phyloP scores from a whole-genome alignment of 2,329 filamentous ascomycete species.

The Xylaria sp. region DNA sequence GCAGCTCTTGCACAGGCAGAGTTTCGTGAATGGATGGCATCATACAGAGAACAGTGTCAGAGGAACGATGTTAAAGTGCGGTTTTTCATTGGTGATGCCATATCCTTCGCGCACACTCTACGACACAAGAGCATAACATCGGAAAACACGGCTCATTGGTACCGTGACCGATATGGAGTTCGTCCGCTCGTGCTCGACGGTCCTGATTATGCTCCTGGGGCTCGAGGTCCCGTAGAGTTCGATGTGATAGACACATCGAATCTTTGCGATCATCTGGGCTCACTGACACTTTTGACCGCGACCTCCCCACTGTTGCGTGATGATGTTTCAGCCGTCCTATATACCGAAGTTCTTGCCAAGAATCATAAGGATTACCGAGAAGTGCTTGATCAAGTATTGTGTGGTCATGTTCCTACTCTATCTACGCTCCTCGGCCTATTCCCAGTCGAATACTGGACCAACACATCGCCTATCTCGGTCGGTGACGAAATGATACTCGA shows the following conservation, averaged over 20 bases:
- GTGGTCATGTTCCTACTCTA: no score
- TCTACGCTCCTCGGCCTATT: no score
- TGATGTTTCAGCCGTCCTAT: constrained; percentile 58
- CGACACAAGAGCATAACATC: constrained; percentile 52
- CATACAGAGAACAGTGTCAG: no score
- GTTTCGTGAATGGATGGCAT: no score
- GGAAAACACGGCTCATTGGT: constrained; percentile 54
- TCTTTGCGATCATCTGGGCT: constrained; percentile 57
- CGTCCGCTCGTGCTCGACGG: constrained; percentile 55
- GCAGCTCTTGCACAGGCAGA: no score
- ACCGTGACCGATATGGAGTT: constrained; percentile 55
- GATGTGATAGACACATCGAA: constrained; percentile 68
- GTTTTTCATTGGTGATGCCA: no score
- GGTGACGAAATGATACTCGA: no score
- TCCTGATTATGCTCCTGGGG: constrained; percentile 52
- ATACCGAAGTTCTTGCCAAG: constrained; percentile 58
- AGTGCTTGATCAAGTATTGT: constrained; percentile 54
- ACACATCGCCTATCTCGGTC: no score
- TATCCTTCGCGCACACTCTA: constrained; percentile 64
- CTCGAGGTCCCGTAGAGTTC: constrained; percentile 57
- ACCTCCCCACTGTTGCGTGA: constrained; percentile 59
- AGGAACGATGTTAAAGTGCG: no score
- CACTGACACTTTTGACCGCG: constrained; percentile 58
- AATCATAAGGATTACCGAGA: constrained; percentile 43
- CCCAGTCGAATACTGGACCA: no score